Evolutionary conservation across 805 yeast species (phyloP).

Genomic region (Monosporozyma solicola): DNA sequence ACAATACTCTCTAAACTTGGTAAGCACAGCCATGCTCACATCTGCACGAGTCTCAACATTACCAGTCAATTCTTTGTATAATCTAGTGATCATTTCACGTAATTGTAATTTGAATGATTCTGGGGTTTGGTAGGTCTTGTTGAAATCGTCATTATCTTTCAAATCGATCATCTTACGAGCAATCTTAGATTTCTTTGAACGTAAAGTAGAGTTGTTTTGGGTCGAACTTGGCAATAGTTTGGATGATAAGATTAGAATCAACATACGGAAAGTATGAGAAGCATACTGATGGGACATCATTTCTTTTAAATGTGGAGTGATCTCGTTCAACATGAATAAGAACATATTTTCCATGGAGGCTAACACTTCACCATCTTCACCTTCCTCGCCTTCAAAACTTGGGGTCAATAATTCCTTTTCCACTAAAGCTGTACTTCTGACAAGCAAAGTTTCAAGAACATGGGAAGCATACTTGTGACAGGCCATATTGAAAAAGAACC

Average conservation of each 20-base stretch:
- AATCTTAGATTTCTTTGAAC: slow-evolving; percentile 76
- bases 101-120: slow-evolving; percentile 55
- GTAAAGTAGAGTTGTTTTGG: slow-evolving; percentile 56
- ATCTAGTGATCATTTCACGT: slow-evolving; percentile 37
- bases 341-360: slow-evolving; percentile 61
- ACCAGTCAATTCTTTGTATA: slow-evolving; percentile 30
- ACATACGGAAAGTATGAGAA: slow-evolving; percentile 73
- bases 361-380: slow-evolving; percentile 31
- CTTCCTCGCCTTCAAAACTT: slow-evolving; percentile 28
- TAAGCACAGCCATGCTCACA: slow-evolving; percentile 29
- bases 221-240: slow-evolving; percentile 68
- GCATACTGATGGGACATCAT: slow-evolving; percentile 75
- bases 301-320: slow-evolving; percentile 46
- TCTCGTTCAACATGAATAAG: slow-evolving; percentile 54
- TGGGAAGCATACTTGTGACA: slow-evolving; percentile 91
- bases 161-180: slow-evolving; percentile 92
- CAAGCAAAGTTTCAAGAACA: slow-evolving; percentile 78
- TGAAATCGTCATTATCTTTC: slow-evolving; percentile 65
- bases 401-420: slow-evolving; percentile 60
- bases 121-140: slow-evolving; percentile 61
- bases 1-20: slow-evolving; percentile 60
- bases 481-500: slow-evolving; percentile 67
- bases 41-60: slow-evolving; percentile 25
- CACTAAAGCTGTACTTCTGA: slow-evolving; percentile 61
- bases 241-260: slow-evolving; percentile 67